Evolutionary conservation across 2,329 filamentous ascomycete genomes (phyloP), one percentile per base, ranked within the genome.

Genomic region (Lasiodiplodia sp.): DNA sequence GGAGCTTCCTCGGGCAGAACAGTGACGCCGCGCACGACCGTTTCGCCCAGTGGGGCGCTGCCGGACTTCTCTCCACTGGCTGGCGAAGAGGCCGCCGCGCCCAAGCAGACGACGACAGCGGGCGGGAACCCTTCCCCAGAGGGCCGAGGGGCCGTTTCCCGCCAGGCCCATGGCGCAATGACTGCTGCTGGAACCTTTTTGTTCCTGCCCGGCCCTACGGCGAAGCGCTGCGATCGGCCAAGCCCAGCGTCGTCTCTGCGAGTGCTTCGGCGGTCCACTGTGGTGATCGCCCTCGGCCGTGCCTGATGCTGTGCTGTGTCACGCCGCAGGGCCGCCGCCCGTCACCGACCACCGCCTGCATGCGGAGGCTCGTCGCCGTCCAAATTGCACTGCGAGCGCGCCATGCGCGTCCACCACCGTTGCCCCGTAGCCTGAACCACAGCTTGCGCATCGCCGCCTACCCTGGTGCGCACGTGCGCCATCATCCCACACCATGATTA

Each of bases 401-500:
- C 44, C 44, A 47, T 47, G 44, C n/a, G n/a, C 44, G 18, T 18
- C 44, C 18, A n/a, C 44, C 44, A 11, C n/a, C 31, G 31, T 34
- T 31, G 28, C 28, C 28, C 25, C 25, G 25, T 25, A 25, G 25
- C 25, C 28, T 31, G 28, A 31, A 31, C 31, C 6, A 34, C 31
- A 34, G 31, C 31, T 34, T 34, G 31, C 31, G 8, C 31, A 34
- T 34, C 31, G 49, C 18, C 21, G 25, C 58, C 34, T 44, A 63
- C 40, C 58, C 58, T 28, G 23, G 58, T 63, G 28, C 11, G 60
- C 60, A 64, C 60, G 60, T 64, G 60, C 60, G 52, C 10, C 53
- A 28, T 64, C 53, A 28, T 64, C 60, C 60, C 60, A 64, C 60
- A 52, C 60, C 12, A n/a, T 64, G 60, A 64, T 64, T 64, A 64